Percentiles rank a stretch among this genome's conserved stretches.
phyloP scores from a whole-genome alignment of 148 eudicot species.

The Heliosperma pusillum region DNA sequence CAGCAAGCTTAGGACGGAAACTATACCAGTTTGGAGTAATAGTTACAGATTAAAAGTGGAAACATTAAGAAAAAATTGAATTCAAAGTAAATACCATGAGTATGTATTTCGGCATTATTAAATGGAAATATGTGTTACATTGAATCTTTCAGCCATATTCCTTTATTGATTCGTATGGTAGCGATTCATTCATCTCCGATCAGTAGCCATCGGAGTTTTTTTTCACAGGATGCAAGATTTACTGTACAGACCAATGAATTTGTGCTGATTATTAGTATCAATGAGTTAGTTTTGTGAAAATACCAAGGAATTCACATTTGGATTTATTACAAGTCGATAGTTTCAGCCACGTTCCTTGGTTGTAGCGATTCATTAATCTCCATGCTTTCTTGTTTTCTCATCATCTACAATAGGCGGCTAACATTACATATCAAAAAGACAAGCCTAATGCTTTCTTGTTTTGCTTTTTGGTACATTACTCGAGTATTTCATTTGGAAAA shows the following conservation, averaged over 20 bases:
- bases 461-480: no score
- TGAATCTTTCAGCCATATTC: not conserved
- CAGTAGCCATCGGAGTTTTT: not conserved
- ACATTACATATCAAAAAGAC: no score
- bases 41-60: not conserved
- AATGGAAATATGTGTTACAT: not conserved
- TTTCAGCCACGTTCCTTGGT: no score
- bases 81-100: not conserved
- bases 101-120: not conserved
- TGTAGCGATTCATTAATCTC: no score
- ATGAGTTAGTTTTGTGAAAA: no score
- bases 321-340: no score
- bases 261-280: not conserved
- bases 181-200: not conserved
- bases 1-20: conserved; percentile 32
- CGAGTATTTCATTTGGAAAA: no score
- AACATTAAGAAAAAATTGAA: not conserved
- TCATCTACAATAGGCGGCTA: no score
- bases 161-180: not conserved
- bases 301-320: no score
- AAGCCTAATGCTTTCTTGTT: no score
- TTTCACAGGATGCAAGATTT: not conserved
- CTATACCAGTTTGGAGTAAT: no score
- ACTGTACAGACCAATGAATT: not conserved
- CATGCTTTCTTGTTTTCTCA: no score